These are phyloP conservation scores for Gracilaria domingensis DNA, from an alignment of 23 red algal species.

Conservation along the genomic window DNA sequence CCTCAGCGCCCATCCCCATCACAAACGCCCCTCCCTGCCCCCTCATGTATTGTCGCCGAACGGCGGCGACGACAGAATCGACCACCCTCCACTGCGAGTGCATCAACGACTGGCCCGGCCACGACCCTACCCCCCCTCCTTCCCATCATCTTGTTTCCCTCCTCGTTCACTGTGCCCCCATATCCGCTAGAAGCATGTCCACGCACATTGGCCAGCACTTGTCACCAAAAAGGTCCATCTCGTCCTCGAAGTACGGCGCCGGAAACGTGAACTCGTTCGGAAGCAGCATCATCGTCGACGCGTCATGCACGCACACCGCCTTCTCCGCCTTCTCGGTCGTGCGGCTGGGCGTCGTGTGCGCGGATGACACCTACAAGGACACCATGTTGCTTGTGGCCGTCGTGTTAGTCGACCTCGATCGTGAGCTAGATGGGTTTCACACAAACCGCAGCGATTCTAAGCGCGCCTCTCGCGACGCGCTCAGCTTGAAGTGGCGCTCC, in stretches of 20 bases:
- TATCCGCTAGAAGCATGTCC: slow-evolving; percentile 13
- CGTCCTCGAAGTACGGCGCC: slow-evolving; percentile 23
- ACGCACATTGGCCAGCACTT: slow-evolving; percentile 24
- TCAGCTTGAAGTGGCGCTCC: slow-evolving; percentile 71
- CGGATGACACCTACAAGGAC: slow-evolving; percentile 9
- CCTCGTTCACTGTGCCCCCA: neutral
- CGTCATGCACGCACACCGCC: neutral
- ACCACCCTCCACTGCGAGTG: neutral
- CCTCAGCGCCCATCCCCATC: neutral
- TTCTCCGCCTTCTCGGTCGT: slow-evolving; percentile 40
- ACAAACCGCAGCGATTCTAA: slow-evolving; percentile 71
- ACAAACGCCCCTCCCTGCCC: neutral
- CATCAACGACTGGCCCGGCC: neutral
- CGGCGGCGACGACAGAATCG: slow-evolving; percentile 41
- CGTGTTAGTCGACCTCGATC: slow-evolving; percentile 28
- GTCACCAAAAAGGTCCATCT: slow-evolving; percentile 41
- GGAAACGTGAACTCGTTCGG: slow-evolving; percentile 1
- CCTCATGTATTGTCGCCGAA: neutral
- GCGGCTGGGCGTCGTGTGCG: slow-evolving; percentile 26
- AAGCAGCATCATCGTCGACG: neutral
- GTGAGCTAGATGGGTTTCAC: slow-evolving; percentile 71
- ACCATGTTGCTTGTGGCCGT: slow-evolving; percentile 5
- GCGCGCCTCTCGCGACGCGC: slow-evolving; percentile 46
- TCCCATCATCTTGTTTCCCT: neutral
- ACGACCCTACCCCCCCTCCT: too few relatives aligned